Evolutionary conservation across 2,329 filamentous ascomycete species (phyloP), one percentile per base, ranked within the genome.

Genomic region (Cordyceps cateniannulata): DNA sequence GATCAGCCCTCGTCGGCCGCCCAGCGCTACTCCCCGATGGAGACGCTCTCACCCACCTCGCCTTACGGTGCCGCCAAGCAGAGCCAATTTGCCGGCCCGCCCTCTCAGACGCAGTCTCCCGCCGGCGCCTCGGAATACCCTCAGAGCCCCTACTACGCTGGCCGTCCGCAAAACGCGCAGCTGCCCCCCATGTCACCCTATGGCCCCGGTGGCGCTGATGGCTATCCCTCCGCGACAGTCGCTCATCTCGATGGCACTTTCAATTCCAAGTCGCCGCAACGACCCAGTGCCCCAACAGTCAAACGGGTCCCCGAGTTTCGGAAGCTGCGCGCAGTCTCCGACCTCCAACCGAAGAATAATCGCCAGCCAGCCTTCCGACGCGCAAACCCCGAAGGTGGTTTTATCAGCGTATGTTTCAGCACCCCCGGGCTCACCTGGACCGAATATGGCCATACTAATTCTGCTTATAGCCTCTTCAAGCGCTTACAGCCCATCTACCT

Each of bases 11-110:
- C 91, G 48, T 82, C 90, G 55, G 91, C 91, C 61, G 90, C 92
- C 62, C 90, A 96, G 73, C 86, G 93, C 71, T 98, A 98, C 76
- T 98, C 93, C 51, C 95, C 93, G 65, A 97, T 97, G 93, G 93
- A 96, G 73, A 84, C 86, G 18, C 79, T 96, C 63, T 91, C 92
- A 63, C 90, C 92, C 45, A 85, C 88, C 38, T 88, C 90, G 60
- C 87, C 91, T 38, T 96, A 96, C 76, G 83, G 85, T 50, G 71
- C 81, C 77, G 76, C 89, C 79, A 72, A 84, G 79, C 81, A 83
- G 65, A 69, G 75, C 71, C 77, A 88, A 78, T 79, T 80, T 73
- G 68, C 78, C 67, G 74, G 77, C 71, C 74, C 81, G 66, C 73
- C 82, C 67, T 71, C 77, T 67, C 79, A 83, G 66, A 85, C 90